A percentile compares a stretch with the other conserved stretches of the same genome.
phyloP scores from a whole-genome alignment of 2,329 filamentous ascomycete species.

The Boeremia lycopersici region DNA sequence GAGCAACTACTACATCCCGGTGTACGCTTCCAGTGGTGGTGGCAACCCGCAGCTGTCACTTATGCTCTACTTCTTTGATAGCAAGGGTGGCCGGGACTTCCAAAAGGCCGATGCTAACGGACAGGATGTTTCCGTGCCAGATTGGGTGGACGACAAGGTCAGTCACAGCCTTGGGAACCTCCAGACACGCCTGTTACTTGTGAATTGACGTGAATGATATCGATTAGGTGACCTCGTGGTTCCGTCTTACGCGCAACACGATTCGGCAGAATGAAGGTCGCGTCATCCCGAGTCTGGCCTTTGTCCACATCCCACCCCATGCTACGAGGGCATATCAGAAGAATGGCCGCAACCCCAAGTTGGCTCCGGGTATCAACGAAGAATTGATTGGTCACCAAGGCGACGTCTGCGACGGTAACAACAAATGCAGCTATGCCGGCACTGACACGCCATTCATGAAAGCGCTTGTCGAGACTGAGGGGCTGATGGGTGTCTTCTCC shows the following conservation, averaged over 20 bases:
- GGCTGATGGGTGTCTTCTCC: slow-evolving; percentile 58
- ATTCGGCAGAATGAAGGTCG: slow-evolving; percentile 37
- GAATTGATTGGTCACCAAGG: slow-evolving; percentile 33
- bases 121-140: slow-evolving; percentile 15
- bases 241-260: slow-evolving; percentile 22
- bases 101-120: slow-evolving; percentile 18
- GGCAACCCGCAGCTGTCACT: slow-evolving; percentile 45
- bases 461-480: slow-evolving; percentile 60
- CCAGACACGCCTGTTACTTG: neutral
- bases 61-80: slow-evolving; percentile 76
- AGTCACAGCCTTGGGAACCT: neutral
- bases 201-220: too few relatives aligned
- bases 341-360: slow-evolving; percentile 52
- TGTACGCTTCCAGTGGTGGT: slow-evolving; percentile 52
- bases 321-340: slow-evolving; percentile 48
- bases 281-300: slow-evolving; percentile 58
- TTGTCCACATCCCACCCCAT: slow-evolving; percentile 59
- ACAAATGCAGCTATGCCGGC: slow-evolving; percentile 44
- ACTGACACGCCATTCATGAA: slow-evolving; percentile 68
- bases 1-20: slow-evolving; percentile 62
- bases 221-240: slow-evolving; percentile 36
- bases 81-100: slow-evolving; percentile 34
- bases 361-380: slow-evolving; percentile 50
- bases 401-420: slow-evolving; percentile 21
- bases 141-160: slow-evolving; percentile 35